Base-by-base conservation (phyloP, 148 eudicot species). In the Tetragonia tetragonoides region DNA sequence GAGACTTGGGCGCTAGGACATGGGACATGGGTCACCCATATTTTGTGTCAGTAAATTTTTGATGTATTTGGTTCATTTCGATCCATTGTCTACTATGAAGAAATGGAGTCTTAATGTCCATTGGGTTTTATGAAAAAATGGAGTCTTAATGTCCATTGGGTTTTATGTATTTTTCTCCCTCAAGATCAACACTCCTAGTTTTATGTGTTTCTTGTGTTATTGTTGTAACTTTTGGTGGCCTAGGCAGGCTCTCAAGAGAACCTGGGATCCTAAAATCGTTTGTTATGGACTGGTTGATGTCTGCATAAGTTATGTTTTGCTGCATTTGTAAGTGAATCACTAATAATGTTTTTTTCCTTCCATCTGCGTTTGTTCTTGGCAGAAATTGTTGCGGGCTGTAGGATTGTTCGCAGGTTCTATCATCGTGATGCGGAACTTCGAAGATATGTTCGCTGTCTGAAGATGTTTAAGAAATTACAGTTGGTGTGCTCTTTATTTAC, bases 321-420 rank as follows among this genome's bases (percentile, higher is more conserved):
- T 15, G 44, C 12, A 38, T 20, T 38, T 12, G 15, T 0, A 66
- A 14, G 46, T 39, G 10, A 66, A 66, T 66, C 17, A 40, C 23
- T 66, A 39, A 16, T 66, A 6, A 14, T 44, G 34, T 46, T 62
- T 14, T 11, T 75, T 5, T 40, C 34, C 63, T 40, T 57, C 49
- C 61, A 21, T n/a, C 40, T 56, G 40, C 20, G 7, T 34, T 7
- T 83, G 18, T 39, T 74, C 18, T 81, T 37, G 76, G 81, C 88
- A 87, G 90, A 83, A 71, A 85, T 49, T 85, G 54, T 74, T 87
- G 79, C 81, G 86, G 21, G 90, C 90, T 18, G 85, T 82, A 41
- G 87, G 88, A 75, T 65, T 87, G 7, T 87, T 87, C 75, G 85
- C 56, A 9, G 88, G 88, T 72, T 87, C 90, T 9, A 77, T 87